Evolutionary conservation across 2,329 filamentous ascomycete genomes (phyloP).

Genomic region (Aspergillus sp.): DNA sequence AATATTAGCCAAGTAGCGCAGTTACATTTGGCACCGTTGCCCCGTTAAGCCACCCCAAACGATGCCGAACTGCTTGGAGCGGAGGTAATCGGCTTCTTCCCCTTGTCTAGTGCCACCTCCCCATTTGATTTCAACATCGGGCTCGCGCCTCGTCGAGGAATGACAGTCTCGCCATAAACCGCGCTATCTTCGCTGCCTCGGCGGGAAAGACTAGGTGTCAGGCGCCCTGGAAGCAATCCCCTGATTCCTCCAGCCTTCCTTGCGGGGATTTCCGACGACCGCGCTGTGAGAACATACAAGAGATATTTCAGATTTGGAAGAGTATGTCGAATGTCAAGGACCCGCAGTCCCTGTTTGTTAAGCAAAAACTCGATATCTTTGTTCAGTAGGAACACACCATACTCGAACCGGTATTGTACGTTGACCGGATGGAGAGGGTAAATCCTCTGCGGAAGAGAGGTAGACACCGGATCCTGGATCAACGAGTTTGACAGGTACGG

Average conservation of each 20-base stretch:
- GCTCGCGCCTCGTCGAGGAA: slow-evolving; percentile 28
- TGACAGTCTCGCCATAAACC: slow-evolving; percentile 29
- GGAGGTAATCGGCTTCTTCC: slow-evolving; percentile 14
- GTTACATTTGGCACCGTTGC: slow-evolving; percentile 4
- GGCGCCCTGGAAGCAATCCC: slow-evolving; percentile 43
- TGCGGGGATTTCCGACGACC: slow-evolving; percentile 61
- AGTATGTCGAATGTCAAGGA: slow-evolving; percentile 88
- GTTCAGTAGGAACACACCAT: slow-evolving; percentile 93
- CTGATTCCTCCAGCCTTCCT: slow-evolving; percentile 56
- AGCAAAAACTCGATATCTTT: slow-evolving; percentile 81
- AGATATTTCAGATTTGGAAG: slow-evolving; percentile 92
- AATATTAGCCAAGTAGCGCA: not conserved
- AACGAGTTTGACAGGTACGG: slow-evolving; percentile 72
- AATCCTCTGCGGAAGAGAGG: slow-evolving; percentile 56
- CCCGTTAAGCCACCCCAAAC: slow-evolving; percentile 19
- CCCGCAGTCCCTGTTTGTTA: slow-evolving; percentile 67
- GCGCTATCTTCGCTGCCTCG: slow-evolving; percentile 43
- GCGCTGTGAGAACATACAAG: slow-evolving; percentile 83
- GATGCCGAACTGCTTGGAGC: slow-evolving; percentile 18
- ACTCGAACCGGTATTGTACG: slow-evolving; percentile 89
- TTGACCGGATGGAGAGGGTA: slow-evolving; percentile 80
- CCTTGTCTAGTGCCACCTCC: slow-evolving; percentile 21
- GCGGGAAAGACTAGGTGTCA: slow-evolving; percentile 39
- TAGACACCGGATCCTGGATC: slow-evolving; percentile 71
- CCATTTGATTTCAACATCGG: slow-evolving; percentile 29